A percentile compares a stretch with the other conserved stretches of the same genome.
These are phyloP conservation scores for Xylariales sp. DNA, from an alignment of 2,329 filamentous ascomycete species.

Conservation along the genomic window DNA sequence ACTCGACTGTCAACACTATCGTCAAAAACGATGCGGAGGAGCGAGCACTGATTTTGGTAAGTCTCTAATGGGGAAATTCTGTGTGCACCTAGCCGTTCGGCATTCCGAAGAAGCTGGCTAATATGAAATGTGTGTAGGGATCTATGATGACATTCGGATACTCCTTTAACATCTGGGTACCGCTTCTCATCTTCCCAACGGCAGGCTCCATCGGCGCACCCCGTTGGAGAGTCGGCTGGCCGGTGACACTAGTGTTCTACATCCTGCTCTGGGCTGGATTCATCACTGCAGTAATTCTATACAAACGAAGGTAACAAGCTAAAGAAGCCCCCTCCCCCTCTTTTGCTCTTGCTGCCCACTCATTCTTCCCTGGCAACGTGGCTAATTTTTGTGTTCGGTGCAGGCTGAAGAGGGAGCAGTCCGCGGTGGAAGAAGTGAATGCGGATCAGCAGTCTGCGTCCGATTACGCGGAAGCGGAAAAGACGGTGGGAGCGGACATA, in stretches of 20 bases:
- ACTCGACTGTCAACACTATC: conserved; percentile 37
- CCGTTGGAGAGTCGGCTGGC: conserved; percentile 43
- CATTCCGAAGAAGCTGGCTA: too few relatives aligned
- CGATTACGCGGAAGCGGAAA: too few relatives aligned
- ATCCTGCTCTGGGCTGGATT: conserved; percentile 39
- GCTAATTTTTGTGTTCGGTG: background rate
- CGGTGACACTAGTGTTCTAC: conserved; percentile 40
- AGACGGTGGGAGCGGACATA: too few relatives aligned
- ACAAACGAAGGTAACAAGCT: conserved; percentile 21
- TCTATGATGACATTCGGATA: conserved; percentile 43
- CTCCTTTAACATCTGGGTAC: conserved; percentile 40
- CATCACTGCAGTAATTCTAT: conserved; percentile 29
- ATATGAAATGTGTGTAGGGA: too few relatives aligned
- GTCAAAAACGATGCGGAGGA: conserved; percentile 35
- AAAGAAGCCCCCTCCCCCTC: too few relatives aligned
- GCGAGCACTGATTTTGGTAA: conserved; percentile 30
- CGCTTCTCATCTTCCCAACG: conserved; percentile 36
- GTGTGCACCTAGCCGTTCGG: too few relatives aligned
- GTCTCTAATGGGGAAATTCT: too few relatives aligned
- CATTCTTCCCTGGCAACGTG: background rate
- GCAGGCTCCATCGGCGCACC: conserved; percentile 36
- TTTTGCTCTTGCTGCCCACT: background rate
- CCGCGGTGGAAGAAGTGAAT: background rate
- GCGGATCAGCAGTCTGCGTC: too few relatives aligned
- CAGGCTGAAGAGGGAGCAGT: background rate